A percentile compares a stretch with the other conserved stretches of the same genome.
phyloP scores from a whole-genome alignment of 805 yeast species.

The Isabelozyma gotoi region DNA sequence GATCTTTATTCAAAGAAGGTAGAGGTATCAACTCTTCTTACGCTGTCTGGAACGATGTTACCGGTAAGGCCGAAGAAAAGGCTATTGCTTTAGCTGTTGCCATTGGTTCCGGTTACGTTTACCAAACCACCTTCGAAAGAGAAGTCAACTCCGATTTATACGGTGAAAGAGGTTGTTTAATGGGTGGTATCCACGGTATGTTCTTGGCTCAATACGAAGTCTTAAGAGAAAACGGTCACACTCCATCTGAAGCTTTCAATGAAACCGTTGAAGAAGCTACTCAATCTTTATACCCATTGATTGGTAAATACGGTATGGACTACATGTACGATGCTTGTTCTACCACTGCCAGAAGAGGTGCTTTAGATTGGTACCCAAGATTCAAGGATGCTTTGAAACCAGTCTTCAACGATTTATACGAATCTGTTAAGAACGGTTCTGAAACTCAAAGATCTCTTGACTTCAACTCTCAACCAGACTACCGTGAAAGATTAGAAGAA shows the following conservation, averaged over 20 bases:
- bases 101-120: conserved; percentile 99
- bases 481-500: conserved; percentile 92
- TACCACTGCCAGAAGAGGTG: conserved; percentile 99
- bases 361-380: conserved; percentile 99
- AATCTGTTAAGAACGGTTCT: conserved; percentile 90
- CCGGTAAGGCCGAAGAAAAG: conserved; percentile 99
- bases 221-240: conserved; percentile 98
- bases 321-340: conserved; percentile 99
- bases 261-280: conserved; percentile 99
- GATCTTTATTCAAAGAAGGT: conserved; percentile 99
- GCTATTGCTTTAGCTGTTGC: conserved; percentile 98
- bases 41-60: conserved; percentile 99
- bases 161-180: conserved; percentile 99
- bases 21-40: conserved; percentile 99
- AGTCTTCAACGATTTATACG: conserved; percentile 94
- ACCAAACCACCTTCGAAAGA: conserved; percentile 98
- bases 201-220: conserved; percentile 99
- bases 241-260: conserved; percentile 99
- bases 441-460: conserved; percentile 98
- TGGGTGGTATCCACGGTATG: conserved; percentile 99
- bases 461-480: conserved; percentile 97
- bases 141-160: conserved; percentile 98
- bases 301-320: conserved; percentile 99
- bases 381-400: conserved; percentile 99
- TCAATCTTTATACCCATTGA: conserved; percentile 97